A percentile compares a stretch with the other conserved stretches of the same genome.
Evolutionary conservation across 371 early-diverging fungal genomes (phyloP).

Genomic region (Mucor velutinosus): DNA sequence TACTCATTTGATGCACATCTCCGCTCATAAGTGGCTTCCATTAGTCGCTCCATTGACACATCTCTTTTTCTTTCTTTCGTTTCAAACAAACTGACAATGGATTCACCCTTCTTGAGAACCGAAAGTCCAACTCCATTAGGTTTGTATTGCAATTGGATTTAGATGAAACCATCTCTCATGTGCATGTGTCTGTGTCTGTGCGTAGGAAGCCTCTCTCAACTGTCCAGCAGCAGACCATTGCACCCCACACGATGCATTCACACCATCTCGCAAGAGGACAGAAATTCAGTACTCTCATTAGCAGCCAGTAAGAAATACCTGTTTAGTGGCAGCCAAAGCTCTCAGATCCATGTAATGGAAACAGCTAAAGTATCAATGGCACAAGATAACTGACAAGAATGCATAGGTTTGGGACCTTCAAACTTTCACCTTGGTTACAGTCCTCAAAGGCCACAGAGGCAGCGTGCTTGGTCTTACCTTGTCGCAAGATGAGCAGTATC

Average conservation of each 20-base stretch:
- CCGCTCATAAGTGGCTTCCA: neutral
- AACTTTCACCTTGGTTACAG: conserved; percentile 60
- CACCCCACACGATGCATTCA: conserved; percentile 53
- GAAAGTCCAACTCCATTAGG: conserved; percentile 26
- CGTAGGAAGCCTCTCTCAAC: conserved; percentile 25
- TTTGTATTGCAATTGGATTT: neutral
- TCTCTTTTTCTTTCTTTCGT: neutral
- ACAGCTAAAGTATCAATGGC: neutral
- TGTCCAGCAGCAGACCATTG: conserved; percentile 12
- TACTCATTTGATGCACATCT: conserved; percentile 11
- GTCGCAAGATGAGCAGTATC: conserved; percentile 52
- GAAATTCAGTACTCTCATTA: conserved; percentile 69
- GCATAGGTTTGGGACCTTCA: conserved; percentile 72
- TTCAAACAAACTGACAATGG: conserved; percentile 7
- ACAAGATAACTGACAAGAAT: neutral
- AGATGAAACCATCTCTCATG: neutral
- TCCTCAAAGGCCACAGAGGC: conserved; percentile 70
- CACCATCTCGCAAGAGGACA: conserved; percentile 64
- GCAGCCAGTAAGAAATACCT: conserved; percentile 63
- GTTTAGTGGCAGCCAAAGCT: conserved; percentile 77
- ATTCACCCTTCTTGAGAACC: conserved; percentile 22
- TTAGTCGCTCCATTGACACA: neutral
- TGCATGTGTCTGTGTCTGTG: neutral
- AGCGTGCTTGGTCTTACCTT: conserved; percentile 68
- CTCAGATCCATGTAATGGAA: conserved; percentile 55